Evolutionary conservation across 2,329 filamentous ascomycete species (phyloP), one percentile per base, ranked within the genome.

Genomic region (Fusarium bactridioides): DNA sequence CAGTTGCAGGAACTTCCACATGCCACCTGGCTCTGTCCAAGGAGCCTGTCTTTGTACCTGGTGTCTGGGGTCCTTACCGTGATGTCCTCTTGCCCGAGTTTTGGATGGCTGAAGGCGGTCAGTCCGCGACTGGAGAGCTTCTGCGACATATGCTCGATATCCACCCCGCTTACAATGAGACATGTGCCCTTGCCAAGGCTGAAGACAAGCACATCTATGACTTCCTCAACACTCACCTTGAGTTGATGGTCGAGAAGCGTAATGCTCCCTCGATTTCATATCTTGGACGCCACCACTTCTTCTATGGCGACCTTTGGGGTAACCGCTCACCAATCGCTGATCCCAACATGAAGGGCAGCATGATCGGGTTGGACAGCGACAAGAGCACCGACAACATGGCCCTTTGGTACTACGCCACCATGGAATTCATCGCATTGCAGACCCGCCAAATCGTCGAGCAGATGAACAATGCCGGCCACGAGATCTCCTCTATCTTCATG

Each of bases 401-500:
- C 2, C 85, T 98, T 27, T 92, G 95, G 84, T 99, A 99, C 85
- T 98, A 98, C 79, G 94, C 90, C 29, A 97, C 95, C 7, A 94
- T 99, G 90, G 96, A 99, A 84, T 98, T 98, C 83, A 98, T 99
- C 77, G 95, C 96, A 35, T 89, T 98, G 81, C 96, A 99, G 83
- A 99, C 96, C 1, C 91, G 93, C 65, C 96, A 99, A 82, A 99
- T 99, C 77, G 89, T 99, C 72, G 92, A 97, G 78, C 89, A 92
- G 40, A 98, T 99, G 95, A 99, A 98, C 86, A 86, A 88, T 51
- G 87, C 94, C 4, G 96, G 96, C 15, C 96, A 99, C 84, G 86
- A 89, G 75, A 95, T 99, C 81, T 91, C 88, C 55, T 95, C 92
- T 72, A 97, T 99, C 83, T 99, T 98, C 89, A 98, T 99, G 96